A percentile compares a stretch with the other conserved stretches of the same genome.
Conservation (phyloP, 1,284 basidiomycete genomes). For the Marasmius oreades region DNA sequence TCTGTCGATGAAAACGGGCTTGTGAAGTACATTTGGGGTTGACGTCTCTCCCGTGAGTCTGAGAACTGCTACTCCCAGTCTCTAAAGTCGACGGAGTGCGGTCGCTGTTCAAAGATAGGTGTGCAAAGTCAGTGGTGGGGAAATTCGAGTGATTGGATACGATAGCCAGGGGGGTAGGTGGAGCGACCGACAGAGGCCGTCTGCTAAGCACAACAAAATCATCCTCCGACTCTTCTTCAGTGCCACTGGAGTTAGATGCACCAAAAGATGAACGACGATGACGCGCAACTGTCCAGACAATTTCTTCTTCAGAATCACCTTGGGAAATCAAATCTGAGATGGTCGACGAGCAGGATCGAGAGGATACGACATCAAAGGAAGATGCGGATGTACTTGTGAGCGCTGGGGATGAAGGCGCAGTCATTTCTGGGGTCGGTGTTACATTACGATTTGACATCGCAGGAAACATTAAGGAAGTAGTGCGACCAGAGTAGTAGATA, state of each 20-base stretch:
- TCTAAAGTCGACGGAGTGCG: neutral
- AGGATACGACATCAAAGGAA: constrained; percentile 4
- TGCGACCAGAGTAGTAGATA: neutral
- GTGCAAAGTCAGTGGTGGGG: neutral
- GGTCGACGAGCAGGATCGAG: constrained; percentile 18
- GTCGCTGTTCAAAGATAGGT: neutral
- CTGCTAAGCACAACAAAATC: constrained; percentile 42
- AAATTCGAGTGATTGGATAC: neutral
- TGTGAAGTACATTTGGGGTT: too few species aligned
- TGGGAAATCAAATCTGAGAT: constrained; percentile 14
- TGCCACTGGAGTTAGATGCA: constrained; percentile 19
- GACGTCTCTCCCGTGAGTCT: neutral
- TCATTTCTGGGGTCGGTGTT: constrained; percentile 2
- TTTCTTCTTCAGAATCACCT: constrained; percentile 49
- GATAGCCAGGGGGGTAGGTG: constrained; percentile 1
- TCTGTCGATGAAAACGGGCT: neutral
- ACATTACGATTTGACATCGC: neutral
- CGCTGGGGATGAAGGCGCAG: constrained; percentile 9
- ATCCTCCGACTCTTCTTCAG: constrained; percentile 28
- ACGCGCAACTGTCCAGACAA: constrained; percentile 45
- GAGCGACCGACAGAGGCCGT: constrained; percentile 21
- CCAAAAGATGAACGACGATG: constrained; percentile 21
- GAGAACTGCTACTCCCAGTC: neutral
- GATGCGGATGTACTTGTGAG: constrained; percentile 10
- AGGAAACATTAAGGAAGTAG: neutral